phyloP scores from a whole-genome alignment of 768 basidiomycete genomes.

The Lentinula edodes region DNA sequence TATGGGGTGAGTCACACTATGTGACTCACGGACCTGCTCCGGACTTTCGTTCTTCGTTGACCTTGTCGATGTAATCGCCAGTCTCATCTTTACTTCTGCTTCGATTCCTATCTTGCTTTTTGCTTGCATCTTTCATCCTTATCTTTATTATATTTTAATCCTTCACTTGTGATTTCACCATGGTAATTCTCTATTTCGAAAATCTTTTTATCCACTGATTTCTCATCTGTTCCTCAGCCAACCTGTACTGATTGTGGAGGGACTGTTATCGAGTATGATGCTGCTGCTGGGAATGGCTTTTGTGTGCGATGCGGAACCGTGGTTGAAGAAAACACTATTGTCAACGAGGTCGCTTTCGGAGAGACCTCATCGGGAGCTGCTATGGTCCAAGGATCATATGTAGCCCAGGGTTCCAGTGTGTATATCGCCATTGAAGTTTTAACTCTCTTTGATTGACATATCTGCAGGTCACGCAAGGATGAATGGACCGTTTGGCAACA shows the following conservation, averaged over 20 bases:
- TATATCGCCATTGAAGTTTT: conserved; percentile 11
- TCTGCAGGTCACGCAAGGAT: conserved; percentile 71
- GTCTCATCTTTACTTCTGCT: neutral
- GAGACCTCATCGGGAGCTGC: conserved; percentile 90
- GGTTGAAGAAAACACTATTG: conserved; percentile 89
- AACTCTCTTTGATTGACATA: neutral
- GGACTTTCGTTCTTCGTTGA: neutral
- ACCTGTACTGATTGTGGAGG: conserved; percentile 77
- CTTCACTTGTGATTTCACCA: neutral
- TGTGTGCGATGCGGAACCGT: conserved; percentile 87
- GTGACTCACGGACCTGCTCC: no score
- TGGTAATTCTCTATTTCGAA: neutral
- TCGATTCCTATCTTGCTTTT: neutral
- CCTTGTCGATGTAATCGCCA: neutral
- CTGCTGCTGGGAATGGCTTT: conserved; percentile 79
- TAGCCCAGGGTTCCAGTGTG: conserved; percentile 87
- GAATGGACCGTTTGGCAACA: conserved; percentile 77
- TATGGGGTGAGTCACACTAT: neutral
- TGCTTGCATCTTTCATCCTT: neutral
- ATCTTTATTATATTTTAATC: neutral
- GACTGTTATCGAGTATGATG: conserved; percentile 80
- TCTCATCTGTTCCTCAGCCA: conserved; percentile 30
- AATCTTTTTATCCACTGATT: neutral
- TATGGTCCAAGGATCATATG: conserved; percentile 92
- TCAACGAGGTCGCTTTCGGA: conserved; percentile 93